A percentile compares a stretch with the other conserved stretches of the same genome.
These are phyloP conservation scores for Diplosphaera chodatii DNA, from an alignment of 139 green algal genomes.

Conservation along the genomic window DNA sequence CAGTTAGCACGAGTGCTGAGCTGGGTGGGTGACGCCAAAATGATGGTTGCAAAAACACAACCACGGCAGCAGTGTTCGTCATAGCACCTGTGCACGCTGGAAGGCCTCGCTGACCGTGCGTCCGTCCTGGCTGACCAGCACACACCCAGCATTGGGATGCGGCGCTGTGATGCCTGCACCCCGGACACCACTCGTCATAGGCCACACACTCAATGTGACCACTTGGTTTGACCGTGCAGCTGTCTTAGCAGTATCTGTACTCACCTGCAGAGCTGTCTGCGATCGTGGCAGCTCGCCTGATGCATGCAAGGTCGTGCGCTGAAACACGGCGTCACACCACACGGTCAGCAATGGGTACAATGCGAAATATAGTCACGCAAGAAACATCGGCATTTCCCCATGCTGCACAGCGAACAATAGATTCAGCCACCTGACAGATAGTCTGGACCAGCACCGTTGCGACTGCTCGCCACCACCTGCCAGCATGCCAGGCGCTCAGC, in stretches of 20 bases:
- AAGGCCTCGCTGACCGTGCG: slow-evolving; percentile 33
- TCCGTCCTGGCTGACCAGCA: slow-evolving; percentile 48
- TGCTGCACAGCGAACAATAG: no score
- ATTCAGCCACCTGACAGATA: not conserved
- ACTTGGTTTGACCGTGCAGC: slow-evolving; percentile 2
- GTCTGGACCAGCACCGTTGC: not conserved
- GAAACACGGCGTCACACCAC: not conserved
- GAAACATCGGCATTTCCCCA: no score
- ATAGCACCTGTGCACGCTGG: slow-evolving; percentile 60
- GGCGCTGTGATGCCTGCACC: slow-evolving; percentile 44
- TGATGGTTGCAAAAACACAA: no score
- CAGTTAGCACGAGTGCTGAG: no score
- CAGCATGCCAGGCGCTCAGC: not conserved
- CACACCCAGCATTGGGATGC: slow-evolving; percentile 75
- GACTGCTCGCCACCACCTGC: not conserved
- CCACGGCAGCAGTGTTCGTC: not conserved
- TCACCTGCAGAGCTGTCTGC: slow-evolving; percentile 23
- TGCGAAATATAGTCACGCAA: no score
- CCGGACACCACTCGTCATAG: not conserved
- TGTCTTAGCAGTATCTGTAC: not conserved
- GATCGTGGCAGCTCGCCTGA: slow-evolving; percentile 12
- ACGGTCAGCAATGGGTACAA: not conserved
- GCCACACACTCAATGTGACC: not conserved
- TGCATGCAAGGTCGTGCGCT: slow-evolving; percentile 16
- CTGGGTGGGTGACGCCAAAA: no score